Base-by-base conservation (phyloP, 352 stramenopile species). In the Nothophytophthora sp. region DNA sequence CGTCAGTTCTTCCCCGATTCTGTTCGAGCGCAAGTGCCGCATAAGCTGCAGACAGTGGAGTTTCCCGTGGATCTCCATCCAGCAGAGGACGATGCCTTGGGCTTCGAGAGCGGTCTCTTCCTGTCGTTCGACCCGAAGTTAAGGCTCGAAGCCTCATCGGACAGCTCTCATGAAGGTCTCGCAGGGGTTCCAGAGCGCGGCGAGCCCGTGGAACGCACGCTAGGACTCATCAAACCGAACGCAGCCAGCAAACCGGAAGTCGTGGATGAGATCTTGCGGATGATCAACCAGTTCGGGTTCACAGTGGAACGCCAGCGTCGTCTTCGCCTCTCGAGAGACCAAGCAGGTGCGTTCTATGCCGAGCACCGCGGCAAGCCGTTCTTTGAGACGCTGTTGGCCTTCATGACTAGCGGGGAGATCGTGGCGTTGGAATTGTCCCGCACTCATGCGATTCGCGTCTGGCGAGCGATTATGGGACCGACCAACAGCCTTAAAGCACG, bases 381-480 rank as follows among this genome's bases (percentile, higher is more conserved):
- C 51, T 88, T 86, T 19, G 57, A 74, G 30, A 67, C 61, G 2
- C 47, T 90, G 42, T 18, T 87, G 29, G 42, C 28, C 8, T 90
- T 85, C 51, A 90, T 90, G 80, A 87, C 76, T n/a, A 87, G 74
- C 30, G 80, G 76, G 1, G 62, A 81, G 37, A 71, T 88, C 32
- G 60, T 88, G 7, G 80, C 67, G 9, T 50, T 90, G 51, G 52
- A 76, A 12, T 41, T 86, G 8, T 56, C 72, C 10, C 63, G 73
- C 5, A 53, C 55, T 36, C 53, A 78, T 10, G 83, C 85, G 13
- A 72, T 96, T 24, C 60, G 76, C 35, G 43, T 49, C 30, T 96
- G 89, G 83, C 69, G 83, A 7, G 70, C 45, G 0, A 57, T 95
- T 25, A 86, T 92, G 73, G 88, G 88, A 0, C 83, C 87, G 11